Evolutionary conservation across 495 filamentous ascomycete genomes (phyloP), one percentile per base, ranked within the genome.

Genomic region (Venustampulla echinocandica): DNA sequence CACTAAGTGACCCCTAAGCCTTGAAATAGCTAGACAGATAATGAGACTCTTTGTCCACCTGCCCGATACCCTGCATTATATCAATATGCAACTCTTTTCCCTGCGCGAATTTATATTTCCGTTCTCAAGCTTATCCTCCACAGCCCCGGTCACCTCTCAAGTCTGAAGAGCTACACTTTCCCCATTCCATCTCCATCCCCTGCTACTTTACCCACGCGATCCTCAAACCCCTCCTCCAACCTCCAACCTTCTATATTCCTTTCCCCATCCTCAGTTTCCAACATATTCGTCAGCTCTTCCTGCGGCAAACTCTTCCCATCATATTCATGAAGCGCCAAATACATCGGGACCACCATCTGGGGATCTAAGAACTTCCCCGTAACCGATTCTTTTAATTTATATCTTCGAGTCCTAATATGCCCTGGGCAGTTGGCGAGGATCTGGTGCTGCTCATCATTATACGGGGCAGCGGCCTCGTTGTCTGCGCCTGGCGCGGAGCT

Each of bases 271-370:
- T 1, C 1, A n/a, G 47, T 44, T 15, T 49, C 47, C 2, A 10
- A 27, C 2, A 28, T 4, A 4, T 30, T 35, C 2, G 42, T 11
- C 15, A 49, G 41, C 14, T 49, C 37, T 5, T 44, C 28, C 30
- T 36, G 15, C 2, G 40, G 40, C 17, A 50, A 34, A 21, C 13
- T 44, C 27, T 50, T 41, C 14, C 39, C 22, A 13, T 44, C 41
- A 50, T 44, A 50, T 30, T 44, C 47, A 42, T 50, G 47, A n/a
- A 50, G 15, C 21, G 47, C 47, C 15, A 44, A 20, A 17, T 50
- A 50, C 4, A 10, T 42, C 4, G 39, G 39, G 14, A 24, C 17
- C 9, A 14, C 28, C 27, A 7, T 28, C 17, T 21, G 14, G 20
- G n/a, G 19, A 13, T 42, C 40, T 11, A 14, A 21, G 25, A 11